Base-by-base conservation (phyloP, 768 basidiomycete species). In the Hydnum rufescens region DNA sequence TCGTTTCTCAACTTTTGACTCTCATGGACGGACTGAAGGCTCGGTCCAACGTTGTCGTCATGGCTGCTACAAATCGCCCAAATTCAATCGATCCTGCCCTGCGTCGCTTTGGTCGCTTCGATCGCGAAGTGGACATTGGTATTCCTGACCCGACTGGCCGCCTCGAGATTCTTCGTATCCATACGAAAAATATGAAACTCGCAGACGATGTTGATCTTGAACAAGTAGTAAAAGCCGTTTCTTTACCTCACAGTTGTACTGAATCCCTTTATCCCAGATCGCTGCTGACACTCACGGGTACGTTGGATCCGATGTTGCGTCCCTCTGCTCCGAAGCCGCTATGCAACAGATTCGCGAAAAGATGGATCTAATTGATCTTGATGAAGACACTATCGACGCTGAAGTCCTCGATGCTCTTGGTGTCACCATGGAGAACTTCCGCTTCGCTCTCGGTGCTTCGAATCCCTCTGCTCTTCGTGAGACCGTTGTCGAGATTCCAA, bases 301-400 rank as follows among this genome's bases (percentile, higher is more conserved):
- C 62, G 95, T 99, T 60, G 95, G 95, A 64, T 95, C 95, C 32
- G 95, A 99, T 73, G 64, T 99, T 54, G 95, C 95, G 25, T 85
- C 95, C 6, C 75, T 99, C 49, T 99, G 95, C 66, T 97, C 95
- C 2, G 95, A 99, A 65, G 95, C 95, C 52, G 95, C 95, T 44
- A 99, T 99, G 95, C 95, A 99, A 71, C 95, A 99, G 65, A 99
- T 99, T 58, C 86, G 95, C 65, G 95, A 99, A 70, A 99, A 99
- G 78, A 97, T 99, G 93, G 92, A 96, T 59, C 69, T 89, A 59
- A 89, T 93, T 57, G 89, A 92, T 65, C 75, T 93, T 29, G 88
- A 90, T 57, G 87, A 93, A 66, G 95, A 99, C 63, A 96, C 93
- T 49, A 99, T 99, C 62, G 95, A 99, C 61, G 95, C 95, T 4